phyloP scores from a whole-genome alignment of 768 basidiomycete genomes.

The Daedaleopsis sinensis region DNA sequence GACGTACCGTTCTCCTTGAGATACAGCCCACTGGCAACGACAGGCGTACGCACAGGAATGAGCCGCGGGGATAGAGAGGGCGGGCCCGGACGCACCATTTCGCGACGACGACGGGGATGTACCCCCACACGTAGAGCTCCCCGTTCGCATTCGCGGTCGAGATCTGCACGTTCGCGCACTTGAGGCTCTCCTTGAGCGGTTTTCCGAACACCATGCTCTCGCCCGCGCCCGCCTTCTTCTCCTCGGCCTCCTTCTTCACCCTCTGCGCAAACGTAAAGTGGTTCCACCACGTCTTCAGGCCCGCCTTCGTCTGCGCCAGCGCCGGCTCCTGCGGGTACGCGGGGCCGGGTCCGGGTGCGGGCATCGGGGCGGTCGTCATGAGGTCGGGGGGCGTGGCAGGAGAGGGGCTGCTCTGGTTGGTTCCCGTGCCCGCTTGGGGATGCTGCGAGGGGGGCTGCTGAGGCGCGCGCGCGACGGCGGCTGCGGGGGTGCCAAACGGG shows the following conservation, averaged over 20 bases:
- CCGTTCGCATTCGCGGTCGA: conserved; percentile 85
- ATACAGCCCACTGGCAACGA: conserved; percentile 73
- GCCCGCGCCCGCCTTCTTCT: conserved; percentile 31
- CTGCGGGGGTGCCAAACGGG: not conserved
- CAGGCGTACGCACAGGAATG: conserved; percentile 20
- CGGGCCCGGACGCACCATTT: conserved; percentile 71
- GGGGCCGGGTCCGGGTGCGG: not conserved
- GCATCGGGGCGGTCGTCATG: conserved; percentile 14
- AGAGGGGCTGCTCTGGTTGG: conserved; percentile 1
- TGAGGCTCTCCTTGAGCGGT: conserved; percentile 80
- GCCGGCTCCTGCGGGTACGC: too few relatives aligned
- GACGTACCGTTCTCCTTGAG: conserved; percentile 88
- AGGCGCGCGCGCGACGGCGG: conserved; percentile 4
- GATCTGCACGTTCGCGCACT: conserved; percentile 91
- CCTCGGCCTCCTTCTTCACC: conserved; percentile 57
- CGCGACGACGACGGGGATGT: conserved; percentile 95
- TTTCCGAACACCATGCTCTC: conserved; percentile 77
- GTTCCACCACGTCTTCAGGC: conserved; percentile 81
- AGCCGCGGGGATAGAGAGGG: conserved; percentile 15
- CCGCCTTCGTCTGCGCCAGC: conserved; percentile 26
- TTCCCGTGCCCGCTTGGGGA: conserved; percentile 1
- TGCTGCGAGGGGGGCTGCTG: not conserved
- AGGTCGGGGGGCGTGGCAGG: not conserved
- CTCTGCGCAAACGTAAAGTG: conserved; percentile 70
- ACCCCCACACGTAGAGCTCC: conserved; percentile 88